Evolutionary conservation across 306 rosid genomes (phyloP).

Genomic region (Pterocarpus macrocarpus): DNA sequence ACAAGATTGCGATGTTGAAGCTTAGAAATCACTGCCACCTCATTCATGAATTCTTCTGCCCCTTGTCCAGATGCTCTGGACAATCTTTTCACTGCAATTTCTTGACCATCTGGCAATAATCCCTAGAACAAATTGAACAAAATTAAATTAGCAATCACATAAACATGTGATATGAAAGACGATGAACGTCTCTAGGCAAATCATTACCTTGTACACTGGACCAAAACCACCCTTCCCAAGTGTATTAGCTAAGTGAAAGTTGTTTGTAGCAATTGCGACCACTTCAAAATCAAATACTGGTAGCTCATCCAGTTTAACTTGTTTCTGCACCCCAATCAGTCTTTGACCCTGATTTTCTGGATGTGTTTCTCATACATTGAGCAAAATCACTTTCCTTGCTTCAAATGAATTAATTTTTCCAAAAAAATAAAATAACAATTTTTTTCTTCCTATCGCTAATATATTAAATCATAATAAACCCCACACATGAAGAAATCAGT

Average conservation of each 20-base stretch:
- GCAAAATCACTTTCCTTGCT: not conserved
- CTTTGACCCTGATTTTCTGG: conserved; percentile 38
- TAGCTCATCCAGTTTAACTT: conserved; percentile 55
- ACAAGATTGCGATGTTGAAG: conserved; percentile 69
- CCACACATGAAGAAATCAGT: conserved; percentile 1
- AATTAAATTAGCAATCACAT: not conserved
- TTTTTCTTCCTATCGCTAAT: conserved; percentile 1
- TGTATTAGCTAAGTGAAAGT: conserved; percentile 43
- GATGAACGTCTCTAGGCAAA: not conserved
- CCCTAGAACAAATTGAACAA: conserved; percentile 30
- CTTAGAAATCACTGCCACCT: conserved; percentile 57
- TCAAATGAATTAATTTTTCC: not conserved
- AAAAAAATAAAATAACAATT: not conserved
- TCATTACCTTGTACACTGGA: conserved; percentile 49
- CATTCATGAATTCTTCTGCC: conserved; percentile 58
- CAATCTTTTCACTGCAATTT: conserved; percentile 62
- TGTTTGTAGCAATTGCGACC: conserved; percentile 56
- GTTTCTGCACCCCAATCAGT: conserved; percentile 18
- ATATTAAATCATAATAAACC: conserved; percentile 6
- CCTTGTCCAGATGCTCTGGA: conserved; percentile 60
- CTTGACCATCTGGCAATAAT: conserved; percentile 51
- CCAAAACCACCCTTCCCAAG: conserved; percentile 57
- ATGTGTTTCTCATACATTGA: not conserved
- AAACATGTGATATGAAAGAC: not conserved
- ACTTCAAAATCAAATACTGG: conserved; percentile 49